Evolutionary conservation across 306 rosid genomes (phyloP).

Genomic region (Myrica gale): DNA sequence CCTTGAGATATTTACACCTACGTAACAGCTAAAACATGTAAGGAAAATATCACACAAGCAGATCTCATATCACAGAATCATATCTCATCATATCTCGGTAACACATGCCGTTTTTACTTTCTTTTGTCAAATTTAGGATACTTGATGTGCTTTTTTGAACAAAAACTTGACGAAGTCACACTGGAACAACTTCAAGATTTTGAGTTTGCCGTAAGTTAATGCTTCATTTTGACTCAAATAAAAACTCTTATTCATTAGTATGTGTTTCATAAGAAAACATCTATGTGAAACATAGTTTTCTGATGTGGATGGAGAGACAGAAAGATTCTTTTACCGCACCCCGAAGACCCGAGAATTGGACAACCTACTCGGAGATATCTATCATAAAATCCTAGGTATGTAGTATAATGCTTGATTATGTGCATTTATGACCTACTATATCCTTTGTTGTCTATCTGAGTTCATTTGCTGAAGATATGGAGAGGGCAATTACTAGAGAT

Average conservation of each 20-base stretch:
- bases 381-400: slow-evolving; percentile 90
- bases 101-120: background rate
- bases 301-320: slow-evolving; percentile 83
- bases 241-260: slow-evolving; percentile 14
- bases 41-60: too few relatives aligned
- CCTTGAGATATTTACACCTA: too few relatives aligned
- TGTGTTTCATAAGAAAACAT: slow-evolving; percentile 24
- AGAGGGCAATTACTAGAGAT: slow-evolving; percentile 84
- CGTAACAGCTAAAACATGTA: too few relatives aligned
- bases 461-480: slow-evolving; percentile 55
- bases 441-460: slow-evolving; percentile 7
- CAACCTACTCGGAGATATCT: slow-evolving; percentile 81
- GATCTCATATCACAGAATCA: too few relatives aligned
- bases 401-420: background rate
- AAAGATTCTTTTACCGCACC: slow-evolving; percentile 74
- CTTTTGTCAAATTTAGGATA: slow-evolving; percentile 56
- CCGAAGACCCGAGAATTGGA: slow-evolving; percentile 92
- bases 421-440: slow-evolving; percentile 20
- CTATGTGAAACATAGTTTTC: slow-evolving; percentile 59
- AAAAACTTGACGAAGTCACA: slow-evolving; percentile 63
- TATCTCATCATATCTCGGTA: too few relatives aligned
- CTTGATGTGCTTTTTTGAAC: slow-evolving; percentile 82
- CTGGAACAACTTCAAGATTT: slow-evolving; percentile 66
- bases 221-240: slow-evolving; percentile 20
- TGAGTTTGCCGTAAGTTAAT: slow-evolving; percentile 70